A percentile compares a stretch with the other conserved stretches of the same genome.
Conservation (phyloP, 2,329 filamentous ascomycete genomes). For the Monilinia vaccinii-corymbosi region DNA sequence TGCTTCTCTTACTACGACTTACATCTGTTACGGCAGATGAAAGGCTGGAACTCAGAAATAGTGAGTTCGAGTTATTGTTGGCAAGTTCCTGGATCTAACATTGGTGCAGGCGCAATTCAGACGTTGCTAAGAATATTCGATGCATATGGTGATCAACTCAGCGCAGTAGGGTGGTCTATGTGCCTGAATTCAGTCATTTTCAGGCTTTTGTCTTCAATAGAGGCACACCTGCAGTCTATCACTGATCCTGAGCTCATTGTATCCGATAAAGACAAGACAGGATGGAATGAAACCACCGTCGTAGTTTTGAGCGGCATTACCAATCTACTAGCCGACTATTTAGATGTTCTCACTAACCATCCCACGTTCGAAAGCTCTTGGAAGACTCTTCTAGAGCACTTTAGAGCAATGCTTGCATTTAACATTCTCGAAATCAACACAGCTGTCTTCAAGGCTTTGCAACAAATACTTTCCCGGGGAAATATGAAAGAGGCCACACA, state of each 20-base stretch:
- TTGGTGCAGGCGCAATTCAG: constrained; percentile 60
- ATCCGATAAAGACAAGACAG: constrained; percentile 37
- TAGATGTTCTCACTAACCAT: constrained; percentile 60
- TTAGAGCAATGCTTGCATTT: constrained; percentile 55
- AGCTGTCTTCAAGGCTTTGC: constrained; percentile 59
- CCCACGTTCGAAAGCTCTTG: constrained; percentile 63
- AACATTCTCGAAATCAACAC: constrained; percentile 61
- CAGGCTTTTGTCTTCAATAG: constrained; percentile 63
- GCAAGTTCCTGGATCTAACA: constrained; percentile 24
- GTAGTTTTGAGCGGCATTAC: constrained; percentile 66
- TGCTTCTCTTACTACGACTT: constrained; percentile 63
- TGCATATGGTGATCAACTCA: constrained; percentile 75
- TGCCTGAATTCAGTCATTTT: constrained; percentile 78
- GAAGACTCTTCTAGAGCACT: constrained; percentile 61
- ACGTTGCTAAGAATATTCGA: constrained; percentile 87
- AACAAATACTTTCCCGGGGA: constrained; percentile 46
- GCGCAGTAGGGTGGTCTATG: constrained; percentile 70
- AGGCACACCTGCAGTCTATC: constrained; percentile 41
- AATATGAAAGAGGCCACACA: constrained; percentile 36
- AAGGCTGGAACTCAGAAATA: constrained; percentile 69
- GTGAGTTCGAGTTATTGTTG: constrained; percentile 31
- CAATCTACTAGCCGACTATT: constrained; percentile 64
- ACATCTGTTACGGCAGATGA: constrained; percentile 64
- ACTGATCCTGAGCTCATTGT: constrained; percentile 29
- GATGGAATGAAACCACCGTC: constrained; percentile 68